Base-by-base conservation (phyloP, 805 yeast species). In the Starmerella apis region DNA sequence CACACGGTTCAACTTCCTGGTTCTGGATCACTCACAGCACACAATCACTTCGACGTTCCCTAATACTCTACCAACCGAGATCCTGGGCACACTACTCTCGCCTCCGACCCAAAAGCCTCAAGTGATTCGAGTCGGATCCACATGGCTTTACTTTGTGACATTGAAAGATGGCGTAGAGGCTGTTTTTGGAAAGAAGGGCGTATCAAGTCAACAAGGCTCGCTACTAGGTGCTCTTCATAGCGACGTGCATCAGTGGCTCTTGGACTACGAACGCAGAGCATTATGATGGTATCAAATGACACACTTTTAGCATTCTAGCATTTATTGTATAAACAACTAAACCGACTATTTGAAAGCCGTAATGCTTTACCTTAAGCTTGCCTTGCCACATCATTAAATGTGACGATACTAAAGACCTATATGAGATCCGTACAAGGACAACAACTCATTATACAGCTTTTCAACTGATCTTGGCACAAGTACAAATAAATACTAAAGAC, bases 231-330 rank as follows among this genome's bases (percentile, higher is more conserved):
- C 46, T 1, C 46, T 56, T 35, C 57, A 56, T 24, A 33, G 32
- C 31, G 59, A 56, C 28, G 49, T 52, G 18, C 53, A 50, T 28
- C 49, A 49, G 16, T 56, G 59, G 59, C 52, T 56, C 14, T 47
- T 43, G 16, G 49, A 49, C 14, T 52, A 52, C 32, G 47, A 24
- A 13, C 47, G 46, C 3, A 16, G 44, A 9, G 31, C 13, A 27
- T 27, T 27, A 13, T 27, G 37, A 18, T 33, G 9, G 8, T n/a
- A 16, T 33, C n/a, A n/a, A n/a, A n/a, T n/a, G n/a, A n/a, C n/a
- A n/a, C n/a, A n/a, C n/a, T n/a, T n/a, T n/a, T 10, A 18, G 8
- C 37, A 4, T 23, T 10, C 16, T 9, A 33, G 37, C 13, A 16
- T 7, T 13, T 3, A 14, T 14, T 32, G n/a, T 32, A 32, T 32